These are phyloP conservation scores for Daldinia grandis DNA, from an alignment of 495 filamentous ascomycete species.

Conservation along the genomic window DNA sequence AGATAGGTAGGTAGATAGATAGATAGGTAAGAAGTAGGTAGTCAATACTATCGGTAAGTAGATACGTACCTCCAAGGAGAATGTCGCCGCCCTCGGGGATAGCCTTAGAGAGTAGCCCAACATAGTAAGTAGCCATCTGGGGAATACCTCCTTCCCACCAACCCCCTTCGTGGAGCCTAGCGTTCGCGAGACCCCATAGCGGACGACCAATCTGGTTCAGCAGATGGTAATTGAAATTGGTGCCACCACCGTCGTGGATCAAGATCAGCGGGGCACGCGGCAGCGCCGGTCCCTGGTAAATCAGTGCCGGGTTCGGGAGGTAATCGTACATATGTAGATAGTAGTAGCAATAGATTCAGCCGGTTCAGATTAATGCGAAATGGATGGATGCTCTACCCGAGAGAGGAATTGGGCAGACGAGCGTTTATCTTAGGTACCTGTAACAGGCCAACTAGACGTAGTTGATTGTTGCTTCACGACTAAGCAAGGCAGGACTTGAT, in stretches of 20 bases:
- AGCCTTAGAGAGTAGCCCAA: constrained; percentile 40
- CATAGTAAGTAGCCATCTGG: constrained; percentile 45
- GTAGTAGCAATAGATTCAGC: background rate
- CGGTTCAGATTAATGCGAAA: background rate
- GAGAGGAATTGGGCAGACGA: background rate
- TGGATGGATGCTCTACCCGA: too few species aligned
- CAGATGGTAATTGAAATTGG: constrained; percentile 48
- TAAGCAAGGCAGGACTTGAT: background rate
- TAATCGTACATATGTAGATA: constrained; percentile 27
- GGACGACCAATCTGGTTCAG: constrained; percentile 44
- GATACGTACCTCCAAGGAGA: constrained; percentile 33
- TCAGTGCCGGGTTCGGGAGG: constrained; percentile 38
- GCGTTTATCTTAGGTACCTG: background rate
- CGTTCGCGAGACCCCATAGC: constrained; percentile 50
- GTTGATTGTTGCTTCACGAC: background rate
- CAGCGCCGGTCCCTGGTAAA: constrained; percentile 33
- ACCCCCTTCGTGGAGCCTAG: constrained; percentile 44
- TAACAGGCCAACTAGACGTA: background rate
- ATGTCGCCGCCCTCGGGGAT: constrained; percentile 48
- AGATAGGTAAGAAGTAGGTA: too few species aligned
- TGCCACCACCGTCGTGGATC: constrained; percentile 52
- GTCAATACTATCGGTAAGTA: background rate
- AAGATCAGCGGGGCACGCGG: constrained; percentile 45
- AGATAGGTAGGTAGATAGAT: too few species aligned
- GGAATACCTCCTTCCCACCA: constrained; percentile 46